phyloP scores from a whole-genome alignment of 2,329 filamentous ascomycete genomes.

The Venturia effusa region DNA sequence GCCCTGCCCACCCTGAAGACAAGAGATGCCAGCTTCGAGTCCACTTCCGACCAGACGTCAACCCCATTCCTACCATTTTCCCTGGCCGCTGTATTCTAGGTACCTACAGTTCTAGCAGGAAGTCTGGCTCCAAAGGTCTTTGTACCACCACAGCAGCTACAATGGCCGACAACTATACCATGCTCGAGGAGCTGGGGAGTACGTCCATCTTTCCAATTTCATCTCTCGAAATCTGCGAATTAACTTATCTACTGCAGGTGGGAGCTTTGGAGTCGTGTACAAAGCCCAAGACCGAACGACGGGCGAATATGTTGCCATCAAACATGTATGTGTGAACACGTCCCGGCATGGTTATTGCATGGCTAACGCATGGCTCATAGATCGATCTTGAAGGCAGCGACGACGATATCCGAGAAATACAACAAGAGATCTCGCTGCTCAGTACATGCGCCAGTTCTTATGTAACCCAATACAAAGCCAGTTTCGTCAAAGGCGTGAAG shows the following conservation, averaged over 20 bases:
- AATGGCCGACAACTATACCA: slow-evolving; percentile 81
- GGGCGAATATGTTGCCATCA: slow-evolving; percentile 90
- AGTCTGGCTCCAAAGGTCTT: background rate
- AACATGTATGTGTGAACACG: slow-evolving; percentile 56
- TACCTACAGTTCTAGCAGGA: background rate
- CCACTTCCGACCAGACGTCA: background rate
- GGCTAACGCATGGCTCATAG: slow-evolving; percentile 35
- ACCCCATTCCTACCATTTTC: background rate
- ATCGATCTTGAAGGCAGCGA: slow-evolving; percentile 98
- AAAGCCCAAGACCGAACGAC: slow-evolving; percentile 88
- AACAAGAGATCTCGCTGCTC: slow-evolving; percentile 90
- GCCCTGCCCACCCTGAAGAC: background rate
- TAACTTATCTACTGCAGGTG: slow-evolving; percentile 44
- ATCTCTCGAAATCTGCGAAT: background rate
- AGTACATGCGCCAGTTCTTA: slow-evolving; percentile 90
- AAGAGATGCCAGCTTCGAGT: background rate
- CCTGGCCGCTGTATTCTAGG: background rate
- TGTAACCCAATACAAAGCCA: slow-evolving; percentile 93
- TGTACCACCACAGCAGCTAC: slow-evolving; percentile 14
- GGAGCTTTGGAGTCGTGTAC: slow-evolving; percentile 94
- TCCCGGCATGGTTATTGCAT: background rate
- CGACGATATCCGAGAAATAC: slow-evolving; percentile 96
- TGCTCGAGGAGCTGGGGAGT: slow-evolving; percentile 94
- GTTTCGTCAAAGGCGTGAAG: slow-evolving; percentile 91
- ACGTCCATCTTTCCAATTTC: slow-evolving; percentile 28